Percentiles rank a stretch among this genome's conserved stretches.
Evolutionary conservation across 1,139 yeast genomes (phyloP).

Genomic region (Meyerozyma guilliermondii): DNA sequence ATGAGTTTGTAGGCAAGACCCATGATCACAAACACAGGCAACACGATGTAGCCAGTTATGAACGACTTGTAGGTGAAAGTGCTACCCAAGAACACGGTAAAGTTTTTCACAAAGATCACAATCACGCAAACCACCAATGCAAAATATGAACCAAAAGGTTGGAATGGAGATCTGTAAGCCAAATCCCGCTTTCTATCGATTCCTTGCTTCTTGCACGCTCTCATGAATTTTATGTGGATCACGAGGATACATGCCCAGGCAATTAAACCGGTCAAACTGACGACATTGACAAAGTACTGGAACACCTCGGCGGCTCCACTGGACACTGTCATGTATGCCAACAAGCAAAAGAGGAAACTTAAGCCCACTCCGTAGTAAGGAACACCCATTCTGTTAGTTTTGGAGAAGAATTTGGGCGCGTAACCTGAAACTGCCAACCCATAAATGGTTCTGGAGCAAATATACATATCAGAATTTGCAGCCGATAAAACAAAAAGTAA

Average conservation of each 20-base stretch:
- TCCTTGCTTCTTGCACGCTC: constrained; percentile 58
- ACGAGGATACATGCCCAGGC: constrained; percentile 30
- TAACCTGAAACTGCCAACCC: constrained; percentile 43
- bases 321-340: constrained; percentile 26
- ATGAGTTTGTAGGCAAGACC: constrained; percentile 55
- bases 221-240: constrained; percentile 59
- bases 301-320: constrained; percentile 19
- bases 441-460: constrained; percentile 41
- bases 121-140: constrained; percentile 51
- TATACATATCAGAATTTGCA: constrained; percentile 46
- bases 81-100: constrained; percentile 59
- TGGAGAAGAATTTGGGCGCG: constrained; percentile 42
- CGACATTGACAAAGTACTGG: constrained; percentile 23
- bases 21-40: constrained; percentile 58
- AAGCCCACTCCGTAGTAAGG: constrained; percentile 43
- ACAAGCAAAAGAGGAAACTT: constrained; percentile 27
- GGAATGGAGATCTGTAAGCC: constrained; percentile 60
- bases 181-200: constrained; percentile 34
- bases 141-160: constrained; percentile 59
- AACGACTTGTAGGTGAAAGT: constrained; percentile 55
- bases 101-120: constrained; percentile 65
- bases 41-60: constrained; percentile 74
- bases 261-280: constrained; percentile 24
- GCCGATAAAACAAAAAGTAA: constrained; percentile 43
- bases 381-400: constrained; percentile 61